Evolutionary conservation across 148 eudicot species (phyloP), one percentile per base, ranked within the genome.

Genomic region (Selenicereus undatus): DNA sequence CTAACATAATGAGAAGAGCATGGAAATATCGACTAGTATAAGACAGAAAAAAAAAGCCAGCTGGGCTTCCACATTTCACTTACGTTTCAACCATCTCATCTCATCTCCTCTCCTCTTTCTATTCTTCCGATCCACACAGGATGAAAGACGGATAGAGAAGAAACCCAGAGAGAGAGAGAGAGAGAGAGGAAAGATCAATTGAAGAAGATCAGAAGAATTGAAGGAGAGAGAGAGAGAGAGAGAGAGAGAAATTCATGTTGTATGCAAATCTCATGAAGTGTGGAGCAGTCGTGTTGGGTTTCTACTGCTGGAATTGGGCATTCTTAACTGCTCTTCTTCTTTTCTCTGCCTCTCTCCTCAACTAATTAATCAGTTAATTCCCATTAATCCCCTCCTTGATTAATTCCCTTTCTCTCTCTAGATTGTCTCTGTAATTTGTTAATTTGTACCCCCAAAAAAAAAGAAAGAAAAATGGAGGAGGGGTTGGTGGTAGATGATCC

Each of bases 321-420:
- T 92, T 91, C 85, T 86, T 94, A 87, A 94, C 97, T 65, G 90
- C 98, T 83, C 97, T 90, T 84, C 97, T 95, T 87, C 92, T 90
- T 82, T 93, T 93, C 90, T 86, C 90, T 14, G 3, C 86, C 72
- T 24, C 82, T 21, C 71, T 32, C 16, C 4, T 32, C 11, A 18
- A 18, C 50, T 48, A 48, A 9, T 48, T 48, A 32, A 32, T 32
- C 32, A 32, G 5, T 39, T 39, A 39, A 39, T 39, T 32, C 32
- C 11, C 45, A 16, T 66, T 68, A 45, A 12, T 65, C 16, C 80
- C 8, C 22, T 54, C 64, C 71, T 64, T 48, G 12, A 78, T 48
- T 48, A 48, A 48, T 48, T 48, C 50, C 51, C 56, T 68, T 65
- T 35, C 77, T 50, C 39, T 52, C 54, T 73, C 17, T 69, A 3